Base-by-base conservation (phyloP, 805 yeast species). In the Saitoella complicata region DNA sequence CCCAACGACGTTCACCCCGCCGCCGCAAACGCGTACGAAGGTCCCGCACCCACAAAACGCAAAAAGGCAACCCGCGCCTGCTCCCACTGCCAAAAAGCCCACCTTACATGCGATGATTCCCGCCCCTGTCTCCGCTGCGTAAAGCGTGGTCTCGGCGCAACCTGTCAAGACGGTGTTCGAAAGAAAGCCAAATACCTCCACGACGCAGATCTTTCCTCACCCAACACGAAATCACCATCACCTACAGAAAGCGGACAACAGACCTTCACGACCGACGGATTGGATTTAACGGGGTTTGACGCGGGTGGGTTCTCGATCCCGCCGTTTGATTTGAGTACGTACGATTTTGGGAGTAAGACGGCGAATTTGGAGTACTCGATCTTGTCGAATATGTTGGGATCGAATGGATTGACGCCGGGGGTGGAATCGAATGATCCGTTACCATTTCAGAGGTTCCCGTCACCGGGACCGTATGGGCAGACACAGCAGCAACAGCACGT, bases 161-260 rank as follows among this genome's bases (percentile, higher is more conserved):
- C 82, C 0, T 88, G 97, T 63, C 74, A 73, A 32, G 96, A 91
- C 63, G 95, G 95, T 5, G 91, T 91, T 2, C 66, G 97, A 40
- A 69, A 75, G 50, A 81, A 82, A 63, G 67, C 67, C n/a, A 88
- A 88, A 59, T 87, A 87, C 51, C 60, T 87, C 44, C 67, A 73
- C 32, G 91, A 79, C 47, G 74, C 72, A 3, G 21, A 21, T 21
- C 21, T 21, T 4, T 21, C 21, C 4, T 21, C 21, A 21, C 21
- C 21, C 21, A 21, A 21, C 21, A 21, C 21, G 21, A 21, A 21
- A 21, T 21, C 21, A 3, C 21, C 21, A 2, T 21, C 21, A 21
- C 21, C 21, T 21, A 12, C 30, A 13, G 31, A 11, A 7, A 9
- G 5, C 32, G 30, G 13, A 9, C 12, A 37, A 13, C 11, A 13